Percentiles rank a stretch among this genome's conserved stretches.
These are phyloP conservation scores for Taxawa tesnikishii DNA, from an alignment of 2,329 filamentous ascomycete genomes.

Conservation along the genomic window DNA sequence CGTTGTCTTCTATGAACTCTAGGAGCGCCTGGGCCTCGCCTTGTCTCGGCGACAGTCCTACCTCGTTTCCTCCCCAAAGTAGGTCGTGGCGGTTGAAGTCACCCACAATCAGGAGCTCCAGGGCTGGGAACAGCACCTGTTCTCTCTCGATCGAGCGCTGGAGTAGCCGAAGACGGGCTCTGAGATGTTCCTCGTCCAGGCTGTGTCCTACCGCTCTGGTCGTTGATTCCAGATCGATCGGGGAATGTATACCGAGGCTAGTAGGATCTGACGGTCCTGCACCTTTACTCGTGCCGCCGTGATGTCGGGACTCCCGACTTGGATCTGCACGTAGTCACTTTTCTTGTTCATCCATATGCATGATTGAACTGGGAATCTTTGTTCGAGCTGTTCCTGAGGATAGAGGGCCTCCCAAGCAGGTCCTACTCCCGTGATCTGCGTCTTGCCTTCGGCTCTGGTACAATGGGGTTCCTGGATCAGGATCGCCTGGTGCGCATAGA, in stretches of 20 bases:
- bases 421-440: constrained; percentile 1
- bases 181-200: too few relatives aligned
- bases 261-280: too few relatives aligned
- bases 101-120: constrained; percentile 4
- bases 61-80: constrained; percentile 17
- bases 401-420: constrained; percentile 2
- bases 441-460: neutral
- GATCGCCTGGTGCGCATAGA: constrained; percentile 3
- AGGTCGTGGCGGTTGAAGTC: constrained; percentile 10
- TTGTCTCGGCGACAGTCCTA: constrained; percentile 18
- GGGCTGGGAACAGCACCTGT: neutral
- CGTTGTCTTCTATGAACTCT: too few relatives aligned
- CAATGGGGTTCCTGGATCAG: constrained; percentile 4
- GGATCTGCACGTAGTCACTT: too few relatives aligned
- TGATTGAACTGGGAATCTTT: constrained; percentile 2
- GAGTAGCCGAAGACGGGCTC: too few relatives aligned
- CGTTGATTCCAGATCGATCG: too few relatives aligned
- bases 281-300: too few relatives aligned
- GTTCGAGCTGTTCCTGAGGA: constrained; percentile 3
- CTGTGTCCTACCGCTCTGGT: too few relatives aligned
- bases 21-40: too few relatives aligned
- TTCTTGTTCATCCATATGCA: constrained; percentile 4
- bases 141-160: too few relatives aligned
- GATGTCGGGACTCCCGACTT: too few relatives aligned
- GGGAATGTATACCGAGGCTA: too few relatives aligned